phyloP scores from a whole-genome alignment of 768 basidiomycete species.

The Hypholoma fasciculare region DNA sequence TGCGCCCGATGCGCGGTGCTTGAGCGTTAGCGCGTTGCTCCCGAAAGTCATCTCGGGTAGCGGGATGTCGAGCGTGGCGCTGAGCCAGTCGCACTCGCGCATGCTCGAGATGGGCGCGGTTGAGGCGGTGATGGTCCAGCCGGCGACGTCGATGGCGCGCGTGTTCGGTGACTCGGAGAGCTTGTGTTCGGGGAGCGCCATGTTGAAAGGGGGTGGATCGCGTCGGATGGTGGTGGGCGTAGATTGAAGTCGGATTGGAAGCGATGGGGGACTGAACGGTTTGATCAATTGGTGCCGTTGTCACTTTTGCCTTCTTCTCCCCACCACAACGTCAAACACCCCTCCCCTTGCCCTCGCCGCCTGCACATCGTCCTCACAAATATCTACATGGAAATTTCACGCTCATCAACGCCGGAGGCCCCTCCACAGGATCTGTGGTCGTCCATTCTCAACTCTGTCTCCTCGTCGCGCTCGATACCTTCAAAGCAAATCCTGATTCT shows the following conservation, averaged over 20 bases:
- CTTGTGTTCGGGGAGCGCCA: conserved; percentile 59
- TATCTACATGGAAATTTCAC: conserved; percentile 41
- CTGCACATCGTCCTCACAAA: background rate
- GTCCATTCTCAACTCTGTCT: conserved; percentile 87
- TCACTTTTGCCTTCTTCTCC: background rate
- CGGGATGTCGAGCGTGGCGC: conserved; percentile 67
- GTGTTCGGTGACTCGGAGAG: conserved; percentile 70
- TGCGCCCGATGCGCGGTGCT: conserved; percentile 66
- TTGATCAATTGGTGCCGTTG: background rate
- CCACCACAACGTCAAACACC: conserved; percentile 3
- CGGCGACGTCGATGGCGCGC: conserved; percentile 63
- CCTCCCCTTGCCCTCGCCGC: background rate
- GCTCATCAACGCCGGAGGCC: conserved; percentile 69
- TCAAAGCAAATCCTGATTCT: conserved; percentile 88
- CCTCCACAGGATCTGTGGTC: conserved; percentile 89
- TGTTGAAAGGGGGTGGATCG: conserved; percentile 6
- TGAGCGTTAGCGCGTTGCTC: conserved; percentile 69
- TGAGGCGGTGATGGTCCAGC: conserved; percentile 69
- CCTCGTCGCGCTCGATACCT: conserved; percentile 76
- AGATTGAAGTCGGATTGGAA: background rate
- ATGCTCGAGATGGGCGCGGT: conserved; percentile 84
- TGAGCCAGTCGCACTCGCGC: conserved; percentile 67
- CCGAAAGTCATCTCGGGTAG: conserved; percentile 98
- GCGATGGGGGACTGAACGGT: background rate
- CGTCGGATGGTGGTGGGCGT: background rate